These are phyloP conservation scores for Metschnikowia hibisci DNA, from an alignment of 805 yeast species.

Conservation along the genomic window DNA sequence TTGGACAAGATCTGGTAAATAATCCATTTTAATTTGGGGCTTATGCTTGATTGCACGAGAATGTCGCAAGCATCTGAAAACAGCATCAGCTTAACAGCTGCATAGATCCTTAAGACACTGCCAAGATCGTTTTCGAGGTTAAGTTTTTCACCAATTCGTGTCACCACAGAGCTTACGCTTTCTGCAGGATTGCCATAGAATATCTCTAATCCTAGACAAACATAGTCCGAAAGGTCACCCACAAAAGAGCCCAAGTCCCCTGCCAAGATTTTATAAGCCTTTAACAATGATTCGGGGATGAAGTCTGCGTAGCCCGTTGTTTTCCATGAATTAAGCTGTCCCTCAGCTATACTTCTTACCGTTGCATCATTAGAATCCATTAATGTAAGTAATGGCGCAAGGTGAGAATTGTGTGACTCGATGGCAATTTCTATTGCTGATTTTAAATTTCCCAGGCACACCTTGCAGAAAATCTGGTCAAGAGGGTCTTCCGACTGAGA, in stretches of 20 bases:
- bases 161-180: constrained; percentile 8
- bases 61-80: constrained; percentile 7
- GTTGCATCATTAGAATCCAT: constrained; percentile 66
- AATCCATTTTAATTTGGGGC: constrained; percentile 49
- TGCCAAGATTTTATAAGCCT: constrained; percentile 61
- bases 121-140: background rate
- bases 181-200: constrained; percentile 51
- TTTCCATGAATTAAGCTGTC: constrained; percentile 68
- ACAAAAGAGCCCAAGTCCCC: constrained; percentile 43
- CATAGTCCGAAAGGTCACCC: constrained; percentile 60
- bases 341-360: constrained; percentile 50
- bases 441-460: constrained; percentile 54
- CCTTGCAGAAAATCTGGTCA: constrained; percentile 46
- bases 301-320: constrained; percentile 34
- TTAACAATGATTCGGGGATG: constrained; percentile 53
- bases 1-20: constrained; percentile 40
- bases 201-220: constrained; percentile 55
- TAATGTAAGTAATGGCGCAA: constrained; percentile 65
- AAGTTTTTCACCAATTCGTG: background rate
- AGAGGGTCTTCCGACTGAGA: background rate
- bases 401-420: constrained; percentile 59
- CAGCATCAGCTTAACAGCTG: constrained; percentile 6
- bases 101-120: constrained; percentile 20
- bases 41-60: constrained; percentile 20
- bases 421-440: constrained; percentile 63